Base-by-base conservation (phyloP, 2,329 filamentous ascomycete genomes). In the Chlorencoelia australis region DNA sequence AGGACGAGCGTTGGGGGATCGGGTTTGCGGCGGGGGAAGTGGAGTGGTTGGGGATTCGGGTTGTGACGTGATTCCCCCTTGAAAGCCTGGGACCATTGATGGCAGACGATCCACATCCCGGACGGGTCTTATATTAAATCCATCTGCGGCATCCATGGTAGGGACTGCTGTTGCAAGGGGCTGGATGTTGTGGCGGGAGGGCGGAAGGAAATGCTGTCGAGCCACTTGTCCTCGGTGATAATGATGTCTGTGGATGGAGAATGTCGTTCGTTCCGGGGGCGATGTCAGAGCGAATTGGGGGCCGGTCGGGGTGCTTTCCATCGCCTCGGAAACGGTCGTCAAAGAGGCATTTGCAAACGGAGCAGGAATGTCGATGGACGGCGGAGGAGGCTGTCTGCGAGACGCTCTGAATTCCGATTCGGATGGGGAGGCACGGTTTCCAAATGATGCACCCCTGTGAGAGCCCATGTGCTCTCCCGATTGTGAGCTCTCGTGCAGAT, bases 21-120 rank as follows among this genome's bases (percentile, higher is more conserved):
- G 59, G 42, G 71, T 56, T 61, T 80, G 78, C 17, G 77, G 66
- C 1, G 80, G 76, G 30, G 80, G 80, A 29, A 82, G 69, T 10
- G 87, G 87, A 1, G 87, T 94, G 5, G 85, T 91, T 1, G 87
- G 87, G 9, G 87, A 95, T 39, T 88, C 83, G 7, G 91, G 91
- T 56, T 94, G 88, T n/a, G 89, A 95, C 27, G 73, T 72, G 36
- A 87, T 63, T 35, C 82, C 79, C 8, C 72, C 68, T 44, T 82
- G 73, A 36, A 79, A 66, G 26, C 79, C 72, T 5, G 81, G 74
- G 29, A 80, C 68, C 79, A 91, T 93, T 35, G 82, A 91, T 30
- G 82, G 84, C 40, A 91, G 71, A 41, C 87, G 77, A 56, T 96
- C 86, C 29, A 75, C 69, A 55, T 93, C 84, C 48, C 85, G 79